phyloP scores from a whole-genome alignment of 768 basidiomycete species.

The Jaapia argillacea region DNA sequence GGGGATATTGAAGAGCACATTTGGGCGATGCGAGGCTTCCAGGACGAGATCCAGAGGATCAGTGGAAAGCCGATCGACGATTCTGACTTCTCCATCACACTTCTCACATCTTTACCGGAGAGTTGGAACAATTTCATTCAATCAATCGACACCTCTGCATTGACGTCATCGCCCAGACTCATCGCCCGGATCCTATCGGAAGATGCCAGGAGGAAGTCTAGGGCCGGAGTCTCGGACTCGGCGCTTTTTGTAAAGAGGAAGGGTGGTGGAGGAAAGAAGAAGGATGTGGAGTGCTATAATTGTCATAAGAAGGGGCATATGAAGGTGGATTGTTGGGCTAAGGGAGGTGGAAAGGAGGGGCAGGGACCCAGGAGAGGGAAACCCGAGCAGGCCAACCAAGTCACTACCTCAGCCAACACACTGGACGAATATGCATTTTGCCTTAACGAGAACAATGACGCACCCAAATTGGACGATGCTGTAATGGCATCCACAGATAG shows the following conservation, averaged over 20 bases:
- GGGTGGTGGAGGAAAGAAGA: no score
- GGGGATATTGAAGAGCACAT: slow-evolving; percentile 23
- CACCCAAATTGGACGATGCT: background rate
- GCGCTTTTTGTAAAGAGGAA: background rate
- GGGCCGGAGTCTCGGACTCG: background rate
- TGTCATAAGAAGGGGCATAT: slow-evolving; percentile 20
- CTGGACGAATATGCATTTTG: background rate
- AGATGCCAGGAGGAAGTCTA: background rate
- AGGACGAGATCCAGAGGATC: slow-evolving; percentile 10
- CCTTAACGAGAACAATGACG: background rate
- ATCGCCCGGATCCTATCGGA: slow-evolving; percentile 8
- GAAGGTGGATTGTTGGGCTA: slow-evolving; percentile 18
- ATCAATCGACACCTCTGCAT: slow-evolving; percentile 4
- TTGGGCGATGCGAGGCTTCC: slow-evolving; percentile 13
- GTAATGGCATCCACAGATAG: background rate
- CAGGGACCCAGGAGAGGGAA: slow-evolving; percentile 23
- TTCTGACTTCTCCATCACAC: slow-evolving; percentile 6
- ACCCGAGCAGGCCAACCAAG: slow-evolving; percentile 3
- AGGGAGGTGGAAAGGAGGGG: slow-evolving; percentile 27
- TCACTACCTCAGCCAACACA: no score
- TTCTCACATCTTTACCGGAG: slow-evolving; percentile 13
- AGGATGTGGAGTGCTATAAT: slow-evolving; percentile 13
- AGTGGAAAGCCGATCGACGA: slow-evolving; percentile 3
- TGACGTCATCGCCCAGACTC: slow-evolving; percentile 6
- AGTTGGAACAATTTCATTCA: slow-evolving; percentile 14